phyloP scores from a whole-genome alignment of 2,329 filamentous ascomycete species.

The Beauveria sp. region DNA sequence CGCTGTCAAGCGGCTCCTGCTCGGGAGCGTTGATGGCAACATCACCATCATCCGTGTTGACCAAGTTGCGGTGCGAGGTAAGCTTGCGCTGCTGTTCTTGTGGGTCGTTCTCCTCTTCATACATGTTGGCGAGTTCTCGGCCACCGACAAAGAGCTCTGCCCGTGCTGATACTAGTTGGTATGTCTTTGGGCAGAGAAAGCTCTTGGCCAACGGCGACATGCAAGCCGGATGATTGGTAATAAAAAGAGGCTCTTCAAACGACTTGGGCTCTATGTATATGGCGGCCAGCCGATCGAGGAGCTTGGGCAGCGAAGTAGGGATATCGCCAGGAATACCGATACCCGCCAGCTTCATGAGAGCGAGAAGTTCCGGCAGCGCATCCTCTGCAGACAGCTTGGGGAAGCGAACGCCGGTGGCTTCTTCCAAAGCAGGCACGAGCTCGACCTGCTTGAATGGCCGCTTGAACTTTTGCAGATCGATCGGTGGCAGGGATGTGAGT shows the following conservation, averaged over 20 bases:
- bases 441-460: constrained; percentile 61
- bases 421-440: constrained; percentile 74
- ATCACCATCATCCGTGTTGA: constrained; percentile 26
- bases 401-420: constrained; percentile 54
- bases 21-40: constrained; percentile 20
- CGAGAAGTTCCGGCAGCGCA: constrained; percentile 51
- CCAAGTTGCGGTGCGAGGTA: constrained; percentile 39
- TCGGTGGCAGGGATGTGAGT: constrained; percentile 37
- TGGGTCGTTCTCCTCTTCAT: constrained; percentile 96
- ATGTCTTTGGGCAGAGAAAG: constrained; percentile 59
- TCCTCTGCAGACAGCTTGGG: constrained; percentile 51
- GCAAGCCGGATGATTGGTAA: constrained; percentile 81
- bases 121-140: constrained; percentile 87
- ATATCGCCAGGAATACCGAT: constrained; percentile 59
- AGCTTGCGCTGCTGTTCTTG: constrained; percentile 82
- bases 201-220: constrained; percentile 90
- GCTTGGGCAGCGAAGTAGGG: constrained; percentile 48
- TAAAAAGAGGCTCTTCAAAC: constrained; percentile 62
- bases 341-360: constrained; percentile 47
- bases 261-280: constrained; percentile 74
- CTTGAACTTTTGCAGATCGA: constrained; percentile 41
- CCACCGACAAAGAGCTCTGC: constrained; percentile 78
- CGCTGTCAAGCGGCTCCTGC: not conserved
- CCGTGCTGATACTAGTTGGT: constrained; percentile 69
- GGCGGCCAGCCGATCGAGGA: constrained; percentile 75